Evolutionary conservation across 1,284 basidiomycete genomes (phyloP).

Genomic region (Apiotrichum montevideense): DNA sequence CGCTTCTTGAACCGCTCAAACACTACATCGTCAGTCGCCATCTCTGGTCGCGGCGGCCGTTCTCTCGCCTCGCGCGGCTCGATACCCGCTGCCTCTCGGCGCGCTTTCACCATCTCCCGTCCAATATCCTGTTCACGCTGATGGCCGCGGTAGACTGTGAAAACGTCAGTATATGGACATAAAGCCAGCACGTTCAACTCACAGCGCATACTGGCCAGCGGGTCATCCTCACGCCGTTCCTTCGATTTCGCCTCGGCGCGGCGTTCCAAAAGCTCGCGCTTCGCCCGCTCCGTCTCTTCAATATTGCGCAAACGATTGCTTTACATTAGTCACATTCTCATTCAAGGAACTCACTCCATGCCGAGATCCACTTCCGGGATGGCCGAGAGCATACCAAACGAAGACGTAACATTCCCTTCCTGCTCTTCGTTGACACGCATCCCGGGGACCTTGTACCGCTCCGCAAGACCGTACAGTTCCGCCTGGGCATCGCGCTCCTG

Average conservation of each 20-base stretch:
- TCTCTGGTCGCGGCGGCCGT: conserved; percentile 55
- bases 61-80: conserved; percentile 41
- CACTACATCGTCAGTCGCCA: conserved; percentile 86
- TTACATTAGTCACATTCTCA: conserved; percentile 1
- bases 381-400: conserved; percentile 86
- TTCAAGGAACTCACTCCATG: conserved; percentile 72
- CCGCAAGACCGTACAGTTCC: conserved; percentile 71
- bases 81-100: conserved; percentile 71
- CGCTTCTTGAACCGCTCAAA: conserved; percentile 51
- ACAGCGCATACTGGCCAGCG: conserved; percentile 79
- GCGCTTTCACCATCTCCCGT: conserved; percentile 76
- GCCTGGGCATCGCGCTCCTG: conserved; percentile 52
- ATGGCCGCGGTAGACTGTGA: conserved; percentile 70
- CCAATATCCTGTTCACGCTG: conserved; percentile 69
- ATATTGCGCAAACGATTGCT: conserved; percentile 89
- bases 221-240: conserved; percentile 49
- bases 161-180: not conserved
- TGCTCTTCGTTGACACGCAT: conserved; percentile 48
- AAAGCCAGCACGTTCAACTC: conserved; percentile 37
- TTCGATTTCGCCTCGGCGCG: conserved; percentile 42
- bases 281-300: conserved; percentile 92
- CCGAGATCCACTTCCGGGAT: conserved; percentile 96
- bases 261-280: conserved; percentile 71
- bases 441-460: conserved; percentile 52
- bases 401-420: conserved; percentile 88